Base-by-base conservation (phyloP, 2,329 filamentous ascomycete species). In the Pseudogymnoascus sp. region DNA sequence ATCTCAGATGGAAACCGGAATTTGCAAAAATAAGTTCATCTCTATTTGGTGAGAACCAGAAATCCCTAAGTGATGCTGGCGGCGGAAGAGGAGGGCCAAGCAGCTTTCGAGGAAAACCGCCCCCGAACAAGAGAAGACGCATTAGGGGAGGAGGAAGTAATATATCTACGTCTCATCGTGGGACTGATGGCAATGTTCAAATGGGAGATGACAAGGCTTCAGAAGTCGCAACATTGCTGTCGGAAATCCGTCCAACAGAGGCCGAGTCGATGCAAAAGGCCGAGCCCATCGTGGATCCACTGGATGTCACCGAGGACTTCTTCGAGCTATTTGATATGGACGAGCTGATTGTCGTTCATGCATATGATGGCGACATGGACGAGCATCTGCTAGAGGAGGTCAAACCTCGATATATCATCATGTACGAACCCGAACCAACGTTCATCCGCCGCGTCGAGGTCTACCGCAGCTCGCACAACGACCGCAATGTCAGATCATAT, bases 371-470 rank as follows among this genome's bases (percentile, higher is more conserved):
- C 10, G 94, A 97, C 73, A 89, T 93, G 78, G 94, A 99, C 73
- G 94, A 97, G 73, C 91, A 96, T 73, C 83, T 97, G n/a, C 82
- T 99, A 1, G 93, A 99, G 73, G 94, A 99, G 75, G 82, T 94
- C 64, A 92, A 90, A 71, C 94, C 94, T 35, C 87, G 90, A 65
- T 97, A 97, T 75, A 91, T 99, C 64, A 89, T 99, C 77, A 97
- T 99, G 94, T 99, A 97, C 75, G 94, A 97, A 73, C 93, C 94
- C 0, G 92, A 97, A 68, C 86, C 93, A 2, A 87, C 93, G 2
- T 99, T 99, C 74, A 96, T 97, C 70, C 86, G 94, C 12, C 83
- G 93, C 38, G 89, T 99, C 18, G 94, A 99, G 73, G 92, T 97
- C 1, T 99, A 97, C 76, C 87, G 94, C 40, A 96, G 92, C 61